Conservation (phyloP, 73 alveolate species). For the Blepharisma stoltei region DNA sequence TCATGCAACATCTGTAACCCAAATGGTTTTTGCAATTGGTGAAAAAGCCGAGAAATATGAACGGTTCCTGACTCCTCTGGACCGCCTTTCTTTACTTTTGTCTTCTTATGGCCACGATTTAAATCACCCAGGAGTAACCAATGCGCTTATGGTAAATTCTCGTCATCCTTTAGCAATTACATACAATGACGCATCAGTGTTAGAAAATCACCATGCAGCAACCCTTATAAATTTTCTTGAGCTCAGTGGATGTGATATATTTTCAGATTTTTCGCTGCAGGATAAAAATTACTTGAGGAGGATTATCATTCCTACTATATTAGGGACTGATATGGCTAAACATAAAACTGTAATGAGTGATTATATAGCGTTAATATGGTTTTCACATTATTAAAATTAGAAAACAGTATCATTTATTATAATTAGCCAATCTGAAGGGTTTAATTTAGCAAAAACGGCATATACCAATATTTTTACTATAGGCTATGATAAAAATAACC, state of each 20-base stretch:
- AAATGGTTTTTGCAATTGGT: not conserved
- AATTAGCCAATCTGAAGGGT: no score
- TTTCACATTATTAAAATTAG: no score
- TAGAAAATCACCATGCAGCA: constrained; percentile 24
- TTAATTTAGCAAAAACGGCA: no score
- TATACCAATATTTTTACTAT: not conserved
- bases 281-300: constrained; percentile 1
- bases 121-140: constrained; percentile 77
- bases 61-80: not conserved
- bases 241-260: not conserved
- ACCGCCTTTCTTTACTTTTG: constrained; percentile 40
- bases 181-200: constrained; percentile 50
- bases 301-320: not conserved
- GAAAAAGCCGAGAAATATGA: not conserved
- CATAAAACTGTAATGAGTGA: not conserved
- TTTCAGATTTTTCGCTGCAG: not conserved
- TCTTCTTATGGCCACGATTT: constrained; percentile 61
- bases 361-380: no score
- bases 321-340: constrained; percentile 20
- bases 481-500: not conserved
- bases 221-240: constrained; percentile 26
- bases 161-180: constrained; percentile 61
- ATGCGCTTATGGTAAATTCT: constrained; percentile 55
- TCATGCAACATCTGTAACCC: constrained; percentile 2
- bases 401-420: no score